Base-by-base conservation (phyloP, 2,329 filamentous ascomycete genomes). In the Diaporthe longicolla region DNA sequence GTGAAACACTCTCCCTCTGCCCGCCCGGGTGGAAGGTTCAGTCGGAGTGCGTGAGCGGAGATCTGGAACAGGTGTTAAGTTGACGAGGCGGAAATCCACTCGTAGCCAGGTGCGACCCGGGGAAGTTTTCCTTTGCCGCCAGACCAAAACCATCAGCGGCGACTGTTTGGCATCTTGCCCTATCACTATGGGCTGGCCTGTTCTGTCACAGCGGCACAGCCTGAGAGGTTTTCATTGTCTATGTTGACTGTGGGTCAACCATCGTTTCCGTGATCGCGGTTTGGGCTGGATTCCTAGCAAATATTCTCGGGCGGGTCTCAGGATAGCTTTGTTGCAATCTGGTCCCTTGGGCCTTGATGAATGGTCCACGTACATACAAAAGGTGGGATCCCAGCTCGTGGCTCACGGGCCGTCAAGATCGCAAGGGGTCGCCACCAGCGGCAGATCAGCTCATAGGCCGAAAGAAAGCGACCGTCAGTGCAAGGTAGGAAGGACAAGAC, bases 121-220 rank as follows among this genome's bases (percentile, higher is more conserved):
- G 8, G 1, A 6, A 45, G 35, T 37, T 50, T 40, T 15, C 26
- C 50, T 15, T 40, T n/a, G 9, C 35, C 59, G 4, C 35, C 17
- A 13, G n/a, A 54, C 54, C 59, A 66, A 57, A 55, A 50, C 21
- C 58, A 37, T 21, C 70, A 37, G 26, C 50, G 35, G 35, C 57
- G n/a, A 9, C 40, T 58, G 70, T 72, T 72, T 68, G 59, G 32
- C 21, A 50, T 45, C 29, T 57, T 61, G 48, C 59, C 61, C 32
- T 57, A 21, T 50, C 24, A 24, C 37, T 63, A 43, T 71, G 48
- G 68, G 45, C 21, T 26, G 58, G 32, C n/a, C 24, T 40, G 10
- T 21, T 21, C 35, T 50, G 61, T 48, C 40, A 48, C 13, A 29
- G 15, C 48, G 21, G 35, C 70, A 72, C 52, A 32, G 70, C 58